Evolutionary conservation across 495 filamentous ascomycete genomes (phyloP).

Genomic region (Penicillium fimorum): DNA sequence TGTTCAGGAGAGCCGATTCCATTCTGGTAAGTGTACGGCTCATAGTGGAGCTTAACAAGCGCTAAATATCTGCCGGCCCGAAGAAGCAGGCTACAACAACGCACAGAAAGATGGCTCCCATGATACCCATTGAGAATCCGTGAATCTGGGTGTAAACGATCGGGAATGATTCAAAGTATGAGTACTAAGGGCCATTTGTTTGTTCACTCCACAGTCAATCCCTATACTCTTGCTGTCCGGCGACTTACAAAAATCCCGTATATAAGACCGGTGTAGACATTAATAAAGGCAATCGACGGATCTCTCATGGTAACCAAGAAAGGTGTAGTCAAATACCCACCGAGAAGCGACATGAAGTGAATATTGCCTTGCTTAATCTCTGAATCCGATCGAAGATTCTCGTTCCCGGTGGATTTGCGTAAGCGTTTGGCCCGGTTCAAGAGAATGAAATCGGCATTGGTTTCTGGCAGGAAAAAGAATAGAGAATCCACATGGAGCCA

Average conservation of each 20-base stretch:
- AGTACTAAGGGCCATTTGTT: constrained; percentile 29
- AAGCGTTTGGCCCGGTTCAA: constrained; percentile 50
- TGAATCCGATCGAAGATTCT: constrained; percentile 25
- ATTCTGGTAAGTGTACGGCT: constrained; percentile 1
- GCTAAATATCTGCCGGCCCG: constrained; percentile 4
- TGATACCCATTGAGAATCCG: constrained; percentile 39
- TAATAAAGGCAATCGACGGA: constrained; percentile 48
- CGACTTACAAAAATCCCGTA: constrained; percentile 37
- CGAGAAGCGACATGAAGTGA: constrained; percentile 22
- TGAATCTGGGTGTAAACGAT: constrained; percentile 48
- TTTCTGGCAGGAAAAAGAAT: constrained; percentile 53
- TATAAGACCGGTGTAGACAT: constrained; percentile 47
- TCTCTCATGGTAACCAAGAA: constrained; percentile 31
- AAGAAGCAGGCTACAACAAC: constrained; percentile 31
- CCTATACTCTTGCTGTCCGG: no score
- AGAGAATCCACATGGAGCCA: constrained; percentile 38
- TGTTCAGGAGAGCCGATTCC: constrained; percentile 38
- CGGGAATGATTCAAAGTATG: constrained; percentile 54
- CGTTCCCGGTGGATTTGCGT: neutral
- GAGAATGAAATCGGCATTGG: constrained; percentile 50
- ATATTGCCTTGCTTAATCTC: constrained; percentile 34
- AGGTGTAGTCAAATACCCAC: constrained; percentile 1
- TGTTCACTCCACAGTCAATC: no score
- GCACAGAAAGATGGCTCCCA: constrained; percentile 47
- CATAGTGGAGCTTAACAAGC: constrained; percentile 11